These are phyloP conservation scores for Vachellia collinsii DNA, from an alignment of 306 rosid species.

Conservation along the genomic window DNA sequence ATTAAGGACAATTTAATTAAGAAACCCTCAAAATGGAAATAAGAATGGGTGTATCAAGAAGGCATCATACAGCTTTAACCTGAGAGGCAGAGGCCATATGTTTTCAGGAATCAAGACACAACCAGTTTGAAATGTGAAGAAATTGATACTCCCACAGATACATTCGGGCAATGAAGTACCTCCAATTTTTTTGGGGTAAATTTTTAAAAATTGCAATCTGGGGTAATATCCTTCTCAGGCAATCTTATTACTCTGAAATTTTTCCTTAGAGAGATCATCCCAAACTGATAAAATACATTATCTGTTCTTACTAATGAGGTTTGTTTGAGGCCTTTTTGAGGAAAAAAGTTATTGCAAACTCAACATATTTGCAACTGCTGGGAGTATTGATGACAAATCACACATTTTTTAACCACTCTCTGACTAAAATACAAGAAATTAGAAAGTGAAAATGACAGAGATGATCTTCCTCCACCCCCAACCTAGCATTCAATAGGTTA, in stretches of 20 bases:
- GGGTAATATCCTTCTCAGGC: neutral
- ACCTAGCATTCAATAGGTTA: too few relatives aligned
- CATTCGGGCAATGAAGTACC: neutral
- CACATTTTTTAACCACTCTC: neutral
- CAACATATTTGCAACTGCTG: too few relatives aligned
- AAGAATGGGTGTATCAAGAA: conserved; percentile 17
- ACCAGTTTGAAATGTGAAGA: conserved; percentile 1
- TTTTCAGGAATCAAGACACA: neutral
- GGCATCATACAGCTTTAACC: conserved; percentile 3
- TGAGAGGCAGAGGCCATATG: conserved; percentile 7
- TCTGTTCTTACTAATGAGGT: neutral
- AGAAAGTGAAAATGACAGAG: too few relatives aligned
- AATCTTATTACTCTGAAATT: neutral
- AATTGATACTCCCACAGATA: neutral
- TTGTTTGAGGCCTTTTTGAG: neutral
- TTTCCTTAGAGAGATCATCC: neutral
- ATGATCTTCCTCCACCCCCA: too few relatives aligned
- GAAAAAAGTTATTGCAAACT: too few relatives aligned
- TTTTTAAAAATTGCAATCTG: neutral
- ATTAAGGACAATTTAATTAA: conserved; percentile 25
- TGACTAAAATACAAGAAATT: too few relatives aligned
- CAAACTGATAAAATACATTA: neutral
- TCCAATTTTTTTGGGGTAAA: neutral
- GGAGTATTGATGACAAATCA: neutral
- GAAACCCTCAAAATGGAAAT: conserved; percentile 7